These are phyloP conservation scores for Rhizophora mangle DNA, from an alignment of 345 rosid genomes.

Conservation along the genomic window DNA sequence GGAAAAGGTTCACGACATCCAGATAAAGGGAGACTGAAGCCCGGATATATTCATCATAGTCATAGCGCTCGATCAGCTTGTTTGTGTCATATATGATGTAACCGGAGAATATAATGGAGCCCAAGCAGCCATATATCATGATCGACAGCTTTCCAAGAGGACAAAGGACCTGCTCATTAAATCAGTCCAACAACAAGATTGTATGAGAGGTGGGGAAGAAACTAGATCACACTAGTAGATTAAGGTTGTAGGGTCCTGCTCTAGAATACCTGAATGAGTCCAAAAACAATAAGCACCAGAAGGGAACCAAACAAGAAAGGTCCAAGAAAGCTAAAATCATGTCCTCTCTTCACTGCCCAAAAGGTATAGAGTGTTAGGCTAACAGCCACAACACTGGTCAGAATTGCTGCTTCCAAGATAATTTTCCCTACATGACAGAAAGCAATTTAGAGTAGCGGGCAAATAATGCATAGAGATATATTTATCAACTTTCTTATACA, in stretches of 20 bases:
- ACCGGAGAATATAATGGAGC: conserved; percentile 16
- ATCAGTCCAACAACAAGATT: too few relatives aligned
- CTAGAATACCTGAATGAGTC: conserved; percentile 8
- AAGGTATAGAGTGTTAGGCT: conserved; percentile 13
- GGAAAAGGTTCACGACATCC: conserved; percentile 12
- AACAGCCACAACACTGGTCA: conserved; percentile 4
- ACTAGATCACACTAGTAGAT: too few relatives aligned
- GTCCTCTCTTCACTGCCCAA: conserved; percentile 22
- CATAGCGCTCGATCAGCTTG: conserved; percentile 11
- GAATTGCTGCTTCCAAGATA: conserved; percentile 11
- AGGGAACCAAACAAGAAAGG: conserved; percentile 15
- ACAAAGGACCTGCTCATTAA: conserved; percentile 5
- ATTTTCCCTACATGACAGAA: conserved; percentile 1
- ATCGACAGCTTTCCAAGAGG: conserved; percentile 7
- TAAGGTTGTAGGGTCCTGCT: too few relatives aligned
- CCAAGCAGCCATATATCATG: conserved; percentile 8
- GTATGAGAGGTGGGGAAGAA: too few relatives aligned
- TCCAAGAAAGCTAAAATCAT: conserved; percentile 18
- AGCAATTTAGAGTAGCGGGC: background rate
- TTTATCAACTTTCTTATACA: too few relatives aligned
- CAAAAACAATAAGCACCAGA: background rate
- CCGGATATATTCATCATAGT: conserved; percentile 9
- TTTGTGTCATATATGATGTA: conserved; percentile 17
- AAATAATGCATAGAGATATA: too few relatives aligned
- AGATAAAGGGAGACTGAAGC: conserved; percentile 14